These are phyloP conservation scores for Tilletia caries DNA, from an alignment of 1,284 basidiomycete species.

Conservation along the genomic window DNA sequence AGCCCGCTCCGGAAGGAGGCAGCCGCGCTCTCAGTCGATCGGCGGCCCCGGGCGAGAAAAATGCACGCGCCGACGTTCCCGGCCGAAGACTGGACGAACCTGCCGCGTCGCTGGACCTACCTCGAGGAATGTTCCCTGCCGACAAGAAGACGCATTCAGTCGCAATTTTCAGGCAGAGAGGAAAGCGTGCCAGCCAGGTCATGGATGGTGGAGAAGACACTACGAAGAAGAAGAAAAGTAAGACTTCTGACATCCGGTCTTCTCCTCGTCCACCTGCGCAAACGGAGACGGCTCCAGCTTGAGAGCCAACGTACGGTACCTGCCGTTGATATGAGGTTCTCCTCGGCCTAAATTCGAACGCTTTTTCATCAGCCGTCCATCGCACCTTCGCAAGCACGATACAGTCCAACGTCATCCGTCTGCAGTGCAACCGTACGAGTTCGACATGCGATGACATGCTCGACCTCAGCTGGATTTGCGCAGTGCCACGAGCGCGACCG, in stretches of 20 bases:
- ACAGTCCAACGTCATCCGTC: conserved; percentile 84
- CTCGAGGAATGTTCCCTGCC: conserved; percentile 3
- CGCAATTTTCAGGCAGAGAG: neutral
- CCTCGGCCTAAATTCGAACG: conserved; percentile 18
- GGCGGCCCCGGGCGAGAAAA: conserved; percentile 7
- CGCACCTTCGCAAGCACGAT: conserved; percentile 82
- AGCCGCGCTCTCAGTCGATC: conserved; percentile 15
- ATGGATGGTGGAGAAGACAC: neutral
- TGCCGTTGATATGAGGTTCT: neutral
- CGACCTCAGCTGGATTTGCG: conserved; percentile 81
- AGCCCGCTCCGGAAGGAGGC: conserved; percentile 25
- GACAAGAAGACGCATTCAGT: neutral
- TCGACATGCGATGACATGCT: conserved; percentile 83
- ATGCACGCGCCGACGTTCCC: too few species aligned
- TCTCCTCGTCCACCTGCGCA: neutral
- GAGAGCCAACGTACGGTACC: neutral
- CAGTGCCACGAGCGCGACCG: conserved; percentile 14
- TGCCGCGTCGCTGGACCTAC: neutral
- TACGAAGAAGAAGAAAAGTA: neutral
- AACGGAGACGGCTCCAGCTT: neutral
- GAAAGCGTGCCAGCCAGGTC: neutral
- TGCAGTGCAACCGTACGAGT: conserved; percentile 68
- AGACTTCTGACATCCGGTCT: neutral
- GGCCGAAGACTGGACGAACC: too few species aligned
- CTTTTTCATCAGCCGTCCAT: conserved; percentile 86